These are phyloP conservation scores for Juglanconis sp. DNA, from an alignment of 2,329 filamentous ascomycete species.

Conservation along the genomic window DNA sequence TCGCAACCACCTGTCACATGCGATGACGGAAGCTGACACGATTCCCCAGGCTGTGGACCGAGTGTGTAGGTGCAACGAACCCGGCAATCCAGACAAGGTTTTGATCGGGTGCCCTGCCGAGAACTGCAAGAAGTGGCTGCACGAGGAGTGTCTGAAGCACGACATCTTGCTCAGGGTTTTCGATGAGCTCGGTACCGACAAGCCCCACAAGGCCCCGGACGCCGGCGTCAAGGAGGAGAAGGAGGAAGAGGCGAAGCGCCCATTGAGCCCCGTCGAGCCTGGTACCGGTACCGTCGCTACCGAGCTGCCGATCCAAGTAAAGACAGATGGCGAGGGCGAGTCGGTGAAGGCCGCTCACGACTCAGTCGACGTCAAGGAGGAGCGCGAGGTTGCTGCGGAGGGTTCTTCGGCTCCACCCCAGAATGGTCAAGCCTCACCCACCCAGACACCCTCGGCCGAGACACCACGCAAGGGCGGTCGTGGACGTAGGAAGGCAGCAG, in stretches of 20 bases:
- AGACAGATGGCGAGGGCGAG: slow-evolving; percentile 42
- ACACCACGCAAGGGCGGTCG: slow-evolving; percentile 22
- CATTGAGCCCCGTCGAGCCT: slow-evolving; percentile 50
- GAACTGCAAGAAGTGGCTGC: slow-evolving; percentile 59
- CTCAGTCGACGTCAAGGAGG: slow-evolving; percentile 34
- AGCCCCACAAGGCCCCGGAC: slow-evolving; percentile 39
- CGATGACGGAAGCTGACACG: background rate
- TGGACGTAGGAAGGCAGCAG: slow-evolving; percentile 34
- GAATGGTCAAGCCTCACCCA: slow-evolving; percentile 22
- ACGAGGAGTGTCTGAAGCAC: slow-evolving; percentile 60
- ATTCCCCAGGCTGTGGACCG: slow-evolving; percentile 46
- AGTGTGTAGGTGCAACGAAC: slow-evolving; percentile 57
- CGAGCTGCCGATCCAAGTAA: slow-evolving; percentile 52
- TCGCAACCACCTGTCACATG: too few species aligned
- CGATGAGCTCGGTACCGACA: slow-evolving; percentile 47
- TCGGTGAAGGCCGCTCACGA: slow-evolving; percentile 29
- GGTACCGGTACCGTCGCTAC: slow-evolving; percentile 43
- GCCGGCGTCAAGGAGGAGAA: slow-evolving; percentile 37
- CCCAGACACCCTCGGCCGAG: slow-evolving; percentile 20
- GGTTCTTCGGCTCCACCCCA: slow-evolving; percentile 13
- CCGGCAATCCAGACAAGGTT: slow-evolving; percentile 60
- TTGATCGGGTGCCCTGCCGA: slow-evolving; percentile 56
- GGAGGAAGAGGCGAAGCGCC: slow-evolving; percentile 39
- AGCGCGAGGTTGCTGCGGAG: slow-evolving; percentile 22
- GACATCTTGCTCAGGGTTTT: slow-evolving; percentile 50